Conservation (phyloP, 306 rosid genomes). For the Dryas octopetala region DNA sequence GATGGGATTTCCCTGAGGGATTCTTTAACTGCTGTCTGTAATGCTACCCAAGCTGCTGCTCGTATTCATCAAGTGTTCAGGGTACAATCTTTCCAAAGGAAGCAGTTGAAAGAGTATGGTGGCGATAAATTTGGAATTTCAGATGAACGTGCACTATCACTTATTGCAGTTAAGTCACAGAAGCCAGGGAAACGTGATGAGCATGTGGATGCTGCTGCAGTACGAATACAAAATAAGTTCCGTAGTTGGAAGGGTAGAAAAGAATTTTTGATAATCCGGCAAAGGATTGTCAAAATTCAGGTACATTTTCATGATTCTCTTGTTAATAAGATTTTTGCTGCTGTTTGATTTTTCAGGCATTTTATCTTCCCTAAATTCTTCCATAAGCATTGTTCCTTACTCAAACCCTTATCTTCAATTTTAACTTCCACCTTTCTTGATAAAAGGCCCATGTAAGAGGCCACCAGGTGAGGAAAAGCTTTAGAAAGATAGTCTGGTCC, state of each 20-base stretch:
- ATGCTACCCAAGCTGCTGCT: slow-evolving; percentile 83
- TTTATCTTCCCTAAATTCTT: not conserved
- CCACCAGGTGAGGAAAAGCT: slow-evolving; percentile 78
- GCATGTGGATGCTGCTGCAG: slow-evolving; percentile 71
- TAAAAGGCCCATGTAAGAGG: slow-evolving; percentile 89
- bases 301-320: slow-evolving; percentile 29
- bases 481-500: slow-evolving; percentile 63
- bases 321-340: not conserved
- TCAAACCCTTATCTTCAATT: slow-evolving; percentile 1
- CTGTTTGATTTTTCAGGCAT: not conserved
- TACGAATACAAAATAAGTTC: slow-evolving; percentile 71
- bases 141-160: slow-evolving; percentile 60
- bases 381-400: not conserved
- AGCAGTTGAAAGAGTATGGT: slow-evolving; percentile 51
- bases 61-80: slow-evolving; percentile 82
- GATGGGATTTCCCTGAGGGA: slow-evolving; percentile 67
- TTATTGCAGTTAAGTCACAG: slow-evolving; percentile 39
- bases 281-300: slow-evolving; percentile 83
- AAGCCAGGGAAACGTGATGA: slow-evolving; percentile 46
- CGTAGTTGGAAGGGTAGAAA: slow-evolving; percentile 81
- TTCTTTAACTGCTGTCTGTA: slow-evolving; percentile 79
- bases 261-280: slow-evolving; percentile 66
- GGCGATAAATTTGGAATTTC: slow-evolving; percentile 50
- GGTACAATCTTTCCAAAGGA: slow-evolving; percentile 82
- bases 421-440: slow-evolving; percentile 22